Conservation (phyloP, 1,284 basidiomycete species). For the Ceraceosorus guamensis region DNA sequence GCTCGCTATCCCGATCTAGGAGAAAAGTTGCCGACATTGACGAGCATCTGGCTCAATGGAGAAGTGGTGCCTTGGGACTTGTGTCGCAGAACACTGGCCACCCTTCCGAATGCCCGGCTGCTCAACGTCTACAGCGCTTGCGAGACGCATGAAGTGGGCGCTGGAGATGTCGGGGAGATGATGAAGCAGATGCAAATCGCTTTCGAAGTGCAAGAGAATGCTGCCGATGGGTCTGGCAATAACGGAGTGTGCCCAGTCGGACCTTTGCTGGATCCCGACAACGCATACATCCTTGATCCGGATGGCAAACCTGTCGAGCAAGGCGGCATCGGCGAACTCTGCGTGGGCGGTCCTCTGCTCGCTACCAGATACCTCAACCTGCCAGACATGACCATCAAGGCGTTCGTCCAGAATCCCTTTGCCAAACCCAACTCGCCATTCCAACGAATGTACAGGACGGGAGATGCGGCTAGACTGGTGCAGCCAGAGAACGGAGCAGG, state of each 20-base stretch:
- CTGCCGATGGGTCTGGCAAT: constrained; percentile 18
- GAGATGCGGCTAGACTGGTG: constrained; percentile 34
- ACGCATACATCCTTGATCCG: constrained; percentile 44
- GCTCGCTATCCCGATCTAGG: constrained; percentile 23
- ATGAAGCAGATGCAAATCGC: constrained; percentile 10
- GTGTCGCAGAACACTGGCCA: constrained; percentile 32
- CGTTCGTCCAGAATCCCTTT: constrained; percentile 31
- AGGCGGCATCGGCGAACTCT: constrained; percentile 39
- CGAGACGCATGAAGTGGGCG: constrained; percentile 46
- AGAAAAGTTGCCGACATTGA: constrained; percentile 25
- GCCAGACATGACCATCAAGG: constrained; percentile 39
- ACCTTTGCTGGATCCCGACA: constrained; percentile 30
- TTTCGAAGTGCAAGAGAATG: too few relatives aligned
- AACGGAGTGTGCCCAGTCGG: constrained; percentile 40
- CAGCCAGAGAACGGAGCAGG: constrained; percentile 24
- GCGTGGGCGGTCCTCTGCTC: constrained; percentile 40
- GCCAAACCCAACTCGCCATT: not conserved
- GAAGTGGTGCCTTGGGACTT: constrained; percentile 46
- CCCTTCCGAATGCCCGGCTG: constrained; percentile 31
- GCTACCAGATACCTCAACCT: constrained; percentile 46
- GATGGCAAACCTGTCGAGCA: constrained; percentile 23
- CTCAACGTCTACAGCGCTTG: constrained; percentile 47
- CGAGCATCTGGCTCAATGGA: constrained; percentile 46
- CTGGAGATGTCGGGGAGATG: constrained; percentile 31
- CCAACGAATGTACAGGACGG: constrained; percentile 42